phyloP scores from a whole-genome alignment of 768 basidiomycete genomes.

The Pleurotus ostreatus region DNA sequence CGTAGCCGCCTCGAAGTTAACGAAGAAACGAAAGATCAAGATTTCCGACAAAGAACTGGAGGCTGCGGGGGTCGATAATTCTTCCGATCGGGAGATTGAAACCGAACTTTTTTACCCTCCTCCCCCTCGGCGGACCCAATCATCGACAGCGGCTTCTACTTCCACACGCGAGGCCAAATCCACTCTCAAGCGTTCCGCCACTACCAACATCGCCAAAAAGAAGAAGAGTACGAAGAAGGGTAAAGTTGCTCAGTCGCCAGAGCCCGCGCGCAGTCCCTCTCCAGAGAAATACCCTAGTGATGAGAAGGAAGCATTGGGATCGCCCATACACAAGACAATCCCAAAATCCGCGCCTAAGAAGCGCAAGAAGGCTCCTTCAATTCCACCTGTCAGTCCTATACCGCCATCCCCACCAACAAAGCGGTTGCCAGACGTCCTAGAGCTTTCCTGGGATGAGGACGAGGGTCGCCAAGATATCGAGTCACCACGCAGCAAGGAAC shows the following conservation, averaged over 20 bases:
- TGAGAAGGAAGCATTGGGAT: no score
- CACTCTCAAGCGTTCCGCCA: conserved; percentile 38
- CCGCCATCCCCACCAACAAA: background rate
- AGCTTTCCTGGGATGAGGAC: background rate
- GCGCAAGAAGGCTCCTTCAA: background rate
- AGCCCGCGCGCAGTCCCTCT: background rate
- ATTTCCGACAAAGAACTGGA: conserved; percentile 41
- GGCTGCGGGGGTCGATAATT: conserved; percentile 57
- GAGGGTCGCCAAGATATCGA: background rate
- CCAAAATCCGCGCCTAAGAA: background rate
- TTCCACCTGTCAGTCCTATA: background rate
- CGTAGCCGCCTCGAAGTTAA: conserved; percentile 59
- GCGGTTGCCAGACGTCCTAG: background rate
- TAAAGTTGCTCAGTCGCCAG: background rate
- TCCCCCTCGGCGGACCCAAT: conserved; percentile 47
- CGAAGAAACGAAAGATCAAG: conserved; percentile 39
- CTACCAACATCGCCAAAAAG: conserved; percentile 31
- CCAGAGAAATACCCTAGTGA: background rate
- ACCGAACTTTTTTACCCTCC: conserved; percentile 41
- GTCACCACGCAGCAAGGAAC: background rate
- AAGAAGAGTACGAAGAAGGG: conserved; percentile 20
- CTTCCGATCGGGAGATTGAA: conserved; percentile 64
- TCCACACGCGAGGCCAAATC: conserved; percentile 29
- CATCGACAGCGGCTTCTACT: conserved; percentile 26
- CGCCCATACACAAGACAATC: no score